Conservation (phyloP, 768 basidiomycete genomes). For the Pleurotus tuber-regium region DNA sequence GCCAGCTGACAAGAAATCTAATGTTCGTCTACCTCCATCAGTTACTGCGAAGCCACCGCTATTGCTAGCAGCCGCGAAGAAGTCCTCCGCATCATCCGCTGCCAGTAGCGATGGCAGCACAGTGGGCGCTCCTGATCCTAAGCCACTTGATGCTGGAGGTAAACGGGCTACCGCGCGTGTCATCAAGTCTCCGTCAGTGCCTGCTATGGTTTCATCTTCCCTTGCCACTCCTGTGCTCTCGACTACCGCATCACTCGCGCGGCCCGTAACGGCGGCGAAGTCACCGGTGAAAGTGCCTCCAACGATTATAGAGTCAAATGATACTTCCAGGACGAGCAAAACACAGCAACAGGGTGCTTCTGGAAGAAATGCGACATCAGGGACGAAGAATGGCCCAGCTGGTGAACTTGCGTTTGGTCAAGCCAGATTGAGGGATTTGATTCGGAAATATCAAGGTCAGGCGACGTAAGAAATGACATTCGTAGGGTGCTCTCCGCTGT, state of each 20-base stretch:
- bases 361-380: slow-evolving; percentile 21
- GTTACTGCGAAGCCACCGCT: slow-evolving; percentile 1
- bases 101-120: slow-evolving; percentile 5
- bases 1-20: slow-evolving; percentile 1
- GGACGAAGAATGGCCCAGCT: slow-evolving; percentile 29
- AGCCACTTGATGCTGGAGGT: slow-evolving; percentile 12
- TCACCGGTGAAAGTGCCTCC: slow-evolving; percentile 31
- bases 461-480: slow-evolving; percentile 14
- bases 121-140: not conserved
- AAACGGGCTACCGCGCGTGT: slow-evolving; percentile 35
- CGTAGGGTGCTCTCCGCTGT: not conserved
- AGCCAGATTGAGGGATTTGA: slow-evolving; percentile 72
- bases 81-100: slow-evolving; percentile 1
- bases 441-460: slow-evolving; percentile 74
- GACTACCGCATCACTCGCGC: slow-evolving; percentile 73
- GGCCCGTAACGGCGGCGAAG: slow-evolving; percentile 29
- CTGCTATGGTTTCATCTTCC: slow-evolving; percentile 68
- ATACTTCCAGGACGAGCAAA: not conserved
- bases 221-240: slow-evolving; percentile 72
- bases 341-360: slow-evolving; percentile 13
- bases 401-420: slow-evolving; percentile 78
- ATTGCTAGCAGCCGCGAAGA: slow-evolving; percentile 10
- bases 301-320: slow-evolving; percentile 28
- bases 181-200: slow-evolving; percentile 64
- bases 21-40: slow-evolving; percentile 8